phyloP scores from a whole-genome alignment of 2,329 filamentous ascomycete species.

The Alternaria metachromatica region DNA sequence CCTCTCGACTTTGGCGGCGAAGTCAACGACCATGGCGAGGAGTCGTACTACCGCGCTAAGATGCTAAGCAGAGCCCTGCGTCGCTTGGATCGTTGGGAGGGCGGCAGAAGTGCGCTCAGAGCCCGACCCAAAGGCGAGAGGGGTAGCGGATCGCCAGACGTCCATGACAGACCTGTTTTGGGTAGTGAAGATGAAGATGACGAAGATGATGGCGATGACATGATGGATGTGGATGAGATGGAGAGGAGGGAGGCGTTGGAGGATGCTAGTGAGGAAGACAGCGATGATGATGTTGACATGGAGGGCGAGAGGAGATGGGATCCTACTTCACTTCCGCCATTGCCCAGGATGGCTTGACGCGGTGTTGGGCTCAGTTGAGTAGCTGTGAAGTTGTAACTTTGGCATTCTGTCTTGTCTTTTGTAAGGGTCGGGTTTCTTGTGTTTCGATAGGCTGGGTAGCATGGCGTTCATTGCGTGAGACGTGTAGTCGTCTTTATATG shows the following conservation, averaged over 20 bases:
- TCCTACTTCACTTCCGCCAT: slow-evolving; percentile 29
- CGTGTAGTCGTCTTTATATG: neutral
- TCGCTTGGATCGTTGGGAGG: slow-evolving; percentile 74
- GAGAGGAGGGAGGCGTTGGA: slow-evolving; percentile 3
- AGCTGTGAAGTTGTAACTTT: neutral
- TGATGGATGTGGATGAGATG: slow-evolving; percentile 23
- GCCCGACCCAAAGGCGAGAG: slow-evolving; percentile 29
- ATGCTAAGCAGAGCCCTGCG: slow-evolving; percentile 69
- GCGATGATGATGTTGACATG: slow-evolving; percentile 4
- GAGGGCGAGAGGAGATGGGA: slow-evolving; percentile 17
- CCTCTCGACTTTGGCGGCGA: slow-evolving; percentile 63
- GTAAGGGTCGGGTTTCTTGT: neutral
- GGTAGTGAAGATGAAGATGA: slow-evolving; percentile 18
- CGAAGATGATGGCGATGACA: slow-evolving; percentile 14
- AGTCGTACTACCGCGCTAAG: slow-evolving; percentile 70
- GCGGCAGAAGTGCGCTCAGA: slow-evolving; percentile 37
- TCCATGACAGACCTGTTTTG: slow-evolving; percentile 2
- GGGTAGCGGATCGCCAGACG: neutral
- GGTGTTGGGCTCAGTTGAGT: neutral
- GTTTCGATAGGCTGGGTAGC: neutral
- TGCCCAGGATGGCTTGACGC: slow-evolving; percentile 19
- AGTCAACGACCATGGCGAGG: slow-evolving; percentile 77
- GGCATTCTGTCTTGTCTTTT: neutral
- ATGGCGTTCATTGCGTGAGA: neutral
- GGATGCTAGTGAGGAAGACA: slow-evolving; percentile 32